Percentiles rank a stretch among this genome's conserved stretches.
Conservation (phyloP, 2,329 filamentous ascomycete species). For the Dothistroma septosporum region DNA sequence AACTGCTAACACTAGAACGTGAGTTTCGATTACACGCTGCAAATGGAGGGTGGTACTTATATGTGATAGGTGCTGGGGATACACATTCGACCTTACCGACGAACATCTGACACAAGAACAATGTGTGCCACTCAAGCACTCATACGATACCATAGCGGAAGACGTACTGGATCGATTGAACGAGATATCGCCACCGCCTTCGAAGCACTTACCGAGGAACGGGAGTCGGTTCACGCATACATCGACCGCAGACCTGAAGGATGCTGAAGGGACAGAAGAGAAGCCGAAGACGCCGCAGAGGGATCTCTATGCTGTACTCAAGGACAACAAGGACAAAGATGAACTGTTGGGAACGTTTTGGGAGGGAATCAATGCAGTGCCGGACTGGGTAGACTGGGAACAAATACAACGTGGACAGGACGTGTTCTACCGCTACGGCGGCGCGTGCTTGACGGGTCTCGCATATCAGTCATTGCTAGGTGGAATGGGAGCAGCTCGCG, state of each 20-base stretch:
- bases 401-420: conserved; percentile 71
- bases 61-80: conserved; percentile 54
- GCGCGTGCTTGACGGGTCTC: conserved; percentile 59
- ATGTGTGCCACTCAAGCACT: conserved; percentile 56
- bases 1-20: conserved; percentile 44
- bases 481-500: conserved; percentile 66
- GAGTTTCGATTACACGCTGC: conserved; percentile 24
- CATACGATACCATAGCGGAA: conserved; percentile 66
- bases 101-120: conserved; percentile 60
- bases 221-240: conserved; percentile 30
- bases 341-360: conserved; percentile 57
- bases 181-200: conserved; percentile 52
- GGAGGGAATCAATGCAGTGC: conserved; percentile 62
- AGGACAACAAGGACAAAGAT: conserved; percentile 55
- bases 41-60: conserved; percentile 18
- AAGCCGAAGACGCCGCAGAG: conserved; percentile 38
- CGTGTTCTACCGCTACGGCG: conserved; percentile 72
- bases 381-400: conserved; percentile 76
- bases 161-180: conserved; percentile 63
- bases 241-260: conserved; percentile 1
- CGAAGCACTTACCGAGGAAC: conserved; percentile 38
- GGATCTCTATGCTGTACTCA: conserved; percentile 62
- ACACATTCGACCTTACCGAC: conserved; percentile 65
- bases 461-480: conserved; percentile 64
- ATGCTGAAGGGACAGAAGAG: conserved; percentile 23